phyloP scores from a whole-genome alignment of 2,329 filamentous ascomycete species.

The Orbilia javanica region DNA sequence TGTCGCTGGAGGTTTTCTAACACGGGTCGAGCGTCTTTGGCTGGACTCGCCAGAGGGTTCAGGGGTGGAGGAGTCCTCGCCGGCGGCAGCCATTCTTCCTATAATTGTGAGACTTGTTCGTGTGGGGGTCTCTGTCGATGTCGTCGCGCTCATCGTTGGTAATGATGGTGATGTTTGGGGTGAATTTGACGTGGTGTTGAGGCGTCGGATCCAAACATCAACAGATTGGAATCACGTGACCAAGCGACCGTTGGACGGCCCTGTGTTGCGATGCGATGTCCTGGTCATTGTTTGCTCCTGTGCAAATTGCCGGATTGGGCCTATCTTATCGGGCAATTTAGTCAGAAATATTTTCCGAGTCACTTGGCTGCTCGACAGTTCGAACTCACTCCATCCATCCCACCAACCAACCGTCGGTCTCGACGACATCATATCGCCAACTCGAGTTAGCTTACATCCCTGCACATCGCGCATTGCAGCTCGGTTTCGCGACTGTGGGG shows the following conservation, averaged over 20 bases:
- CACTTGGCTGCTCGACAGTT: conserved; percentile 37
- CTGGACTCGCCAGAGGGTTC: conserved; percentile 55
- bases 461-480: conserved; percentile 42
- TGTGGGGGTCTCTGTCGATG: conserved; percentile 55
- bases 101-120: conserved; percentile 57
- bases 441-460: conserved; percentile 45
- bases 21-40: conserved; percentile 54
- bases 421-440: conserved; percentile 42
- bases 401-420: conserved; percentile 25
- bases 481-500: conserved; percentile 23
- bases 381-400: conserved; percentile 38
- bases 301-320: background rate
- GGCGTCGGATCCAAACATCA: conserved; percentile 33
- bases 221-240: conserved; percentile 19
- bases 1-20: conserved; percentile 48
- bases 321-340: conserved; percentile 2
- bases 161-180: conserved; percentile 34
- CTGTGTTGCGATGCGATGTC: conserved; percentile 13
- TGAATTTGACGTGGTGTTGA: conserved; percentile 54
- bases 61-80: conserved; percentile 48
- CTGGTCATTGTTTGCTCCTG: background rate
- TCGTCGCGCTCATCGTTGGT: conserved; percentile 57
- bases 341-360: conserved; percentile 40
- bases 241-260: background rate
- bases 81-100: conserved; percentile 55